phyloP scores from a whole-genome alignment of 805 yeast species.

The Barnettozyma californica region DNA sequence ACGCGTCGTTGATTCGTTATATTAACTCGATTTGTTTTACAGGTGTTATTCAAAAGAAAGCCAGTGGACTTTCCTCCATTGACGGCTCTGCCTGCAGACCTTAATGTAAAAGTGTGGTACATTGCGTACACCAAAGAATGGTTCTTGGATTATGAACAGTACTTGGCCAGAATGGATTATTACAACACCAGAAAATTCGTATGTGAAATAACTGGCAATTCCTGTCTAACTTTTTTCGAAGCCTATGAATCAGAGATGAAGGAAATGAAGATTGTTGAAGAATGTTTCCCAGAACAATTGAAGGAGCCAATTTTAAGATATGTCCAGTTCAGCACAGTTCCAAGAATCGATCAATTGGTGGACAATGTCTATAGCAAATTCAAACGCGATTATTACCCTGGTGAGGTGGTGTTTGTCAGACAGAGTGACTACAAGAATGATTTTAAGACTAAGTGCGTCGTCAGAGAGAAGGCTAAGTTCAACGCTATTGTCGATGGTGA shows the following conservation, averaged over 20 bases:
- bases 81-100: conserved; percentile 49
- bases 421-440: conserved; percentile 26
- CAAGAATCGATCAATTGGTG: conserved; percentile 80
- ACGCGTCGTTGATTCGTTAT: not conserved
- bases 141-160: conserved; percentile 74
- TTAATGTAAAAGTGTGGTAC: conserved; percentile 65
- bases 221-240: conserved; percentile 85
- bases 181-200: conserved; percentile 75
- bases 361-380: conserved; percentile 79
- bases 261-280: conserved; percentile 62
- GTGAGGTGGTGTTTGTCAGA: conserved; percentile 71
- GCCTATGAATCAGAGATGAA: conserved; percentile 73
- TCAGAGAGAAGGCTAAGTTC: conserved; percentile 83
- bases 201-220: conserved; percentile 93
- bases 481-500: conserved; percentile 37
- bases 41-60: conserved; percentile 77
- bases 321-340: conserved; percentile 74
- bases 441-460: conserved; percentile 38
- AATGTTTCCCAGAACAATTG: conserved; percentile 82
- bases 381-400: conserved; percentile 84
- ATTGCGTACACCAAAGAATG: conserved; percentile 87
- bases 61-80: conserved; percentile 58
- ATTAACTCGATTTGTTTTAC: conserved; percentile 8
- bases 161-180: conserved; percentile 65
- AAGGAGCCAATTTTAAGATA: conserved; percentile 87